Base-by-base conservation (phyloP, 148 eudicot genomes). In the Chenopodium album region DNA sequence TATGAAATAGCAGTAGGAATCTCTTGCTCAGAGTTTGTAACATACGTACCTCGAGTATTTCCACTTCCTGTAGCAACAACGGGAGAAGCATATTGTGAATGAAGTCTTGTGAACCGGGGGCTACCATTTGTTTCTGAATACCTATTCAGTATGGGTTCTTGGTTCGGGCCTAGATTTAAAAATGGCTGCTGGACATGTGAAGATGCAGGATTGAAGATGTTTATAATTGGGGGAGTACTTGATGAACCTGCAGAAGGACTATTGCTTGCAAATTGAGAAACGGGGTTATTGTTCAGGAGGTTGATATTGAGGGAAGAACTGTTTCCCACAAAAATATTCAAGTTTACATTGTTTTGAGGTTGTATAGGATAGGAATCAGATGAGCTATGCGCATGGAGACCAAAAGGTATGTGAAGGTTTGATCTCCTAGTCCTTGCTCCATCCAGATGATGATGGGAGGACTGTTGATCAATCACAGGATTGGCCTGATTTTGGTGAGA, bases 221-320 rank as follows among this genome's bases (percentile, higher is more conserved):
- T 76, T 10, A 52, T 44, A 31, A 29, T 37, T 31, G 26, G 72
- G 50, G 60, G 48, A 31, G 37, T 23, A 29, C 32, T 50, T 23
- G 77, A 63, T 63, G 77, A 84, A 23, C 80, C 6, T 80, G 77
- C 76, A 41, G 29, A n/a, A 7, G 14, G 23, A 72, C 2, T 32
- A n/a, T 52, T 68, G 29, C 50, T 76, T 32, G 37, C 50, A 3
- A 59, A 59, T 47, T 69, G 80, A 70, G 64, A 47, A 37, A 67
- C 4, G 26, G 73, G 28, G 13, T 76, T 80, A 13, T 28, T 71
- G 75, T 32, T 71, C 12, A 54, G 74, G 52, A 76, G 59, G 22
- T 84, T 84, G 44, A 76, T 37, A 47, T 80, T 80, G 32, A 80
- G 4, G 26, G 83, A 63, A 60, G 74, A 76, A 64, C 71, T 80